These are phyloP conservation scores for Botrytis fabae DNA, from an alignment of 2,329 filamentous ascomycete species.

Conservation along the genomic window DNA sequence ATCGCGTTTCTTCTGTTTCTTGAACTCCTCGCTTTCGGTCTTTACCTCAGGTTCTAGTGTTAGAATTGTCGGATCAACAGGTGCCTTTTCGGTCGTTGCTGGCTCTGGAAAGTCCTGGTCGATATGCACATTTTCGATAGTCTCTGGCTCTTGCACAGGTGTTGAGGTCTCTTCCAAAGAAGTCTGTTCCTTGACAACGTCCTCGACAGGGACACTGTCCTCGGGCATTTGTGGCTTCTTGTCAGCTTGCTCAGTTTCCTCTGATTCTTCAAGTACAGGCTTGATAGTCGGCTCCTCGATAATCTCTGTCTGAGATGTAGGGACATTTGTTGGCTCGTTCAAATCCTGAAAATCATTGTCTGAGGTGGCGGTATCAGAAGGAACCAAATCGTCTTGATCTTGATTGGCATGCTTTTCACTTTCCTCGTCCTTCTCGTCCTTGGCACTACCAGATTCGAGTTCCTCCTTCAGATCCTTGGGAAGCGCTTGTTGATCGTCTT, in stretches of 20 bases:
- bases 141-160: neutral
- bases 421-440: constrained; percentile 43
- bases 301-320: neutral
- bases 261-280: neutral
- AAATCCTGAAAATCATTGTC: constrained; percentile 24
- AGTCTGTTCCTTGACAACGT: neutral
- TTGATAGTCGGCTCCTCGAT: neutral
- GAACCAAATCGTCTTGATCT: neutral
- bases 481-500: constrained; percentile 36
- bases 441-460: constrained; percentile 39
- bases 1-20: neutral
- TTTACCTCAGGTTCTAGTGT: neutral
- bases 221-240: neutral
- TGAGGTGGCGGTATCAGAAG: constrained; percentile 21
- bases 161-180: neutral
- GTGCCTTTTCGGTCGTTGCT: neutral
- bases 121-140: neutral
- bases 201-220: neutral
- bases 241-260: neutral
- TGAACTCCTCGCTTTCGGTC: neutral
- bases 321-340: constrained; percentile 23
- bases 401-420: constrained; percentile 27
- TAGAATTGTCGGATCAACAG: neutral
- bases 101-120: neutral
- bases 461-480: constrained; percentile 38